Evolutionary conservation across 2,329 filamentous ascomycete species (phyloP).

Genomic region (Cladosporium sp.): DNA sequence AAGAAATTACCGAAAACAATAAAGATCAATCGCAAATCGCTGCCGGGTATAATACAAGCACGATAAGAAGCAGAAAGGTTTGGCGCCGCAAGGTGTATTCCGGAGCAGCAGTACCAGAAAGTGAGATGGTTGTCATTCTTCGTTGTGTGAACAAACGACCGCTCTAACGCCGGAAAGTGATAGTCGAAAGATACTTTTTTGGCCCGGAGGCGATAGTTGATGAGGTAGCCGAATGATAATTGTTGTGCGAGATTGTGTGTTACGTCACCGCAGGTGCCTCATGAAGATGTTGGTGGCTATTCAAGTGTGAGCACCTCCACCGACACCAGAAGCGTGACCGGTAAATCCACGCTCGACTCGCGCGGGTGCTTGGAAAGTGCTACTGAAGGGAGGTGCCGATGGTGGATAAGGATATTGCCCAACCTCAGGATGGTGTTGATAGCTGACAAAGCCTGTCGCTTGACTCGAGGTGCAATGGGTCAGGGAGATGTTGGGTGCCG

Average conservation of each 20-base stretch:
- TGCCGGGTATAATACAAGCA: background rate
- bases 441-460: background rate
- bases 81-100: background rate
- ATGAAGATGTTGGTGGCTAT: background rate
- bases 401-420: background rate
- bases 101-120: background rate
- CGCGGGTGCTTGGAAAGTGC: slow-evolving; percentile 4
- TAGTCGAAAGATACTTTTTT: background rate
- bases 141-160: background rate
- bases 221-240: background rate
- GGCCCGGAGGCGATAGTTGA: background rate
- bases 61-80: background rate
- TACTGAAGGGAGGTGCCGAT: background rate
- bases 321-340: slow-evolving; percentile 7
- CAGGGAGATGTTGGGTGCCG: background rate
- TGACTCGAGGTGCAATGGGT: background rate
- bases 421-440: background rate
- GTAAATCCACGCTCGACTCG: slow-evolving; percentile 8
- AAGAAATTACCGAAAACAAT: background rate
- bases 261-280: background rate
- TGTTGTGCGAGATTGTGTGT: background rate
- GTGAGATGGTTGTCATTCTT: background rate
- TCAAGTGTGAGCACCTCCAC: slow-evolving; percentile 7
- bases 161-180: background rate
- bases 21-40: background rate